Evolutionary conservation across 257 asterid genomes (phyloP), one percentile per base, ranked within the genome.

Genomic region (Lantana camara): DNA sequence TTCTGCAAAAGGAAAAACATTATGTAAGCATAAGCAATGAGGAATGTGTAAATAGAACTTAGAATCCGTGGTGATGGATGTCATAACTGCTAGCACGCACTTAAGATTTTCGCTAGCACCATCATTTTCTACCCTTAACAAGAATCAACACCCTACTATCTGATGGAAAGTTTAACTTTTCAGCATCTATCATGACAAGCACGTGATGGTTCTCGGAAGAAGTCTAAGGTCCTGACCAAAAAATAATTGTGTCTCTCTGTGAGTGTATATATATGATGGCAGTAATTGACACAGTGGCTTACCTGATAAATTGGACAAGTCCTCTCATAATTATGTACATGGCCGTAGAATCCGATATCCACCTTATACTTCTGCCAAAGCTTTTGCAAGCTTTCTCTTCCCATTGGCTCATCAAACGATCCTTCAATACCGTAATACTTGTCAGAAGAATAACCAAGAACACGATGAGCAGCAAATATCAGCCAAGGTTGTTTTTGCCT

Each of bases 311-410:
- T 67, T 0, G 89, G 89, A 71, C 86, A 83, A 55, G 67, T 80
- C 60, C 89, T 66, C 58, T 83, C 89, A 14, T 83, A 83, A 46
- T 83, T 83, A 63, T 83, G 89, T 60, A 83, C 86, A 54, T 83
- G 89, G 10, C 86, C 89, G 24, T 77, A 83, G 68, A 83, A 77
- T 0, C 86, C 89, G 19, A 83, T 80, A 64, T 83, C 89, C 68
- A 83, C 89, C 76, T 77, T 83, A 67, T 83, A 80, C 78, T 73
- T 77, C 71, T 83, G 89, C 89, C 89, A 83, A 7, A 83, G 84
- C 77, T 5, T 80, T 67, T 83, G 84, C 73, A 83, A 64, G 79
- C 84, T 83, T 30, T 83, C 89, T 54, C 89, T 77, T 32, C 86
- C 89, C 89, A 83, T 83, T 1, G 89, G 86, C 78, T 83, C 86